Conservation (phyloP, 2,329 filamentous ascomycete species). For the Penicillium sp. region DNA sequence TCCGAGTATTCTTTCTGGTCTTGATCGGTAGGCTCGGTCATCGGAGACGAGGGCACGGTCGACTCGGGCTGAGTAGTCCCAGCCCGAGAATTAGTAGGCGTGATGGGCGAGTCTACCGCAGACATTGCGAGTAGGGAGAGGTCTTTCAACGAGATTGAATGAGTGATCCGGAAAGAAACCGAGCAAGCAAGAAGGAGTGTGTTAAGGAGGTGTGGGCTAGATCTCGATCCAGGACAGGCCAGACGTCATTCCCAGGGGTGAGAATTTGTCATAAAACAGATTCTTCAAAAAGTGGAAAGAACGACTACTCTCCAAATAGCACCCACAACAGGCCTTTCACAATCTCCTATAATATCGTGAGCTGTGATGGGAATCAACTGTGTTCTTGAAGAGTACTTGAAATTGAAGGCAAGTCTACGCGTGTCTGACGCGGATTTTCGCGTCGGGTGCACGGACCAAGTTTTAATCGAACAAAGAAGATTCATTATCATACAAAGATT, state of each 20-base stretch:
- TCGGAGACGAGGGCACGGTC: slow-evolving; percentile 41
- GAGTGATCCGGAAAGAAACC: neutral
- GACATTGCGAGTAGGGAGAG: slow-evolving; percentile 30
- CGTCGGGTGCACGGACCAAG: slow-evolving; percentile 42
- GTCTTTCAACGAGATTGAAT: neutral
- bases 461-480: slow-evolving; percentile 27
- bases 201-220: slow-evolving; percentile 6
- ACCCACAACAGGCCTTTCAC: neutral
- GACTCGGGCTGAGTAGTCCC: slow-evolving; percentile 38
- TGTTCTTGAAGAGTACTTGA: neutral
- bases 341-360: neutral
- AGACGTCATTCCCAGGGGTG: slow-evolving; percentile 26
- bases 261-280: slow-evolving; percentile 15
- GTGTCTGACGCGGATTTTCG: slow-evolving; percentile 40
- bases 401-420: slow-evolving; percentile 1
- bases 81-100: slow-evolving; percentile 35
- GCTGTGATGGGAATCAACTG: neutral
- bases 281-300: neutral
- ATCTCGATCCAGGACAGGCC: slow-evolving; percentile 12
- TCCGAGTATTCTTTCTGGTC: slow-evolving; percentile 18
- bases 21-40: slow-evolving; percentile 26
- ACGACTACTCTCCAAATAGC: neutral
- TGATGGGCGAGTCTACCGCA: slow-evolving; percentile 34
- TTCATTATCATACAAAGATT: neutral
- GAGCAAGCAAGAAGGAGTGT: neutral